A percentile compares a stretch with the other conserved stretches of the same genome.
Conservation (phyloP, 2,329 filamentous ascomycete species). For the Cordyceps farinosa region DNA sequence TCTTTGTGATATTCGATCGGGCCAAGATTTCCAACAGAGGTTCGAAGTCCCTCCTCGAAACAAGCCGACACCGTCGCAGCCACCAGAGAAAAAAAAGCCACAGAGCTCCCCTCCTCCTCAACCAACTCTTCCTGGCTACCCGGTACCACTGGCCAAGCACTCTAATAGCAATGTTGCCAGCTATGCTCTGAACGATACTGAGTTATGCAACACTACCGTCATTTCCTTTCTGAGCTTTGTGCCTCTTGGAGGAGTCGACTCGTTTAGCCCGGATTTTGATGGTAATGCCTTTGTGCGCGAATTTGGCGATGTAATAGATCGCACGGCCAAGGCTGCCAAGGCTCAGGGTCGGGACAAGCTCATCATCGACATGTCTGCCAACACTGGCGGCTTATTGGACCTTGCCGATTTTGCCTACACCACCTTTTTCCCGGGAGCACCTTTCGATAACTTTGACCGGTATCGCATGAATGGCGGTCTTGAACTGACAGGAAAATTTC, state of each 20-base stretch:
- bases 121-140: slow-evolving; percentile 24
- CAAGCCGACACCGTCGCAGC: not conserved
- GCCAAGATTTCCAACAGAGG: not conserved
- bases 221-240: slow-evolving; percentile 25
- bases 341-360: slow-evolving; percentile 51
- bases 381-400: slow-evolving; percentile 48
- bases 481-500: not conserved
- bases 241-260: not conserved
- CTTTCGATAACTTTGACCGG: slow-evolving; percentile 9
- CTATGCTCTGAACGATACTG: slow-evolving; percentile 27
- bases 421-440: not conserved
- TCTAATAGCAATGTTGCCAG: slow-evolving; percentile 24
- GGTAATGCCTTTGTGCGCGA: slow-evolving; percentile 25
- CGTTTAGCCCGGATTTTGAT: slow-evolving; percentile 16
- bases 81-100: not conserved
- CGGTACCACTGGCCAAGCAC: slow-evolving; percentile 25
- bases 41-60: slow-evolving; percentile 1
- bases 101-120: not conserved
- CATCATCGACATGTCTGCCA: slow-evolving; percentile 58
- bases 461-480: slow-evolving; percentile 6
- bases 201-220: slow-evolving; percentile 24
- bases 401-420: slow-evolving; percentile 13
- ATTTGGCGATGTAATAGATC: slow-evolving; percentile 38
- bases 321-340: slow-evolving; percentile 31
- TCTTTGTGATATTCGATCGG: slow-evolving; percentile 3